Percentiles rank a stretch among this genome's conserved stretches.
Conservation (phyloP, 805 yeast species). For the Yarrowia keelungensis region DNA sequence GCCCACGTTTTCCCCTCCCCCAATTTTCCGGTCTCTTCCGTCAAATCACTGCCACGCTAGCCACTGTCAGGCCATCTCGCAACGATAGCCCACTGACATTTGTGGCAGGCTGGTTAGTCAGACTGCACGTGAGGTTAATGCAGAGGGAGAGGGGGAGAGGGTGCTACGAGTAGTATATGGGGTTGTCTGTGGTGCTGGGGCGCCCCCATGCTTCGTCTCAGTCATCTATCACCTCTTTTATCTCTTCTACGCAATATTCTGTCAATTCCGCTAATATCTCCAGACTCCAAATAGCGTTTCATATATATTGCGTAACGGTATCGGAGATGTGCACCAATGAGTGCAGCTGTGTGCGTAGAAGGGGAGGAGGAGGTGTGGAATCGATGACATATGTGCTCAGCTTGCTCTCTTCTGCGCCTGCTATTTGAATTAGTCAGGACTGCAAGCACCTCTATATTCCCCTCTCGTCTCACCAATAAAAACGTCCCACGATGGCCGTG, state of each 20-base stretch:
- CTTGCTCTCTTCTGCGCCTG: too few relatives aligned
- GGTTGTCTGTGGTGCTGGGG: too few relatives aligned
- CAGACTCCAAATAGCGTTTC: conserved; percentile 28
- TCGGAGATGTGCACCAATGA: conserved; percentile 23
- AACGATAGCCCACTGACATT: background rate
- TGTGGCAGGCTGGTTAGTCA: conserved; percentile 7
- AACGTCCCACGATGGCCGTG: conserved; percentile 9
- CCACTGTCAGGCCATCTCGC: conserved; percentile 1
- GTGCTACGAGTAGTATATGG: too few relatives aligned
- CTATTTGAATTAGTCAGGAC: too few relatives aligned
- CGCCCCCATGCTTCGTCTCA: too few relatives aligned
- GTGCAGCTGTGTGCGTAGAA: conserved; percentile 4
- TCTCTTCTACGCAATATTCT: background rate
- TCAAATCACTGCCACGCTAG: conserved; percentile 8
- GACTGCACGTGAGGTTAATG: conserved; percentile 22
- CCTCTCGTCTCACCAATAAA: conserved; percentile 17
- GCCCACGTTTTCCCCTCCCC: conserved; percentile 30
- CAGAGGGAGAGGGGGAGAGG: background rate
- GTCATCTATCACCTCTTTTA: too few relatives aligned
- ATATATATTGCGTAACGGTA: conserved; percentile 35
- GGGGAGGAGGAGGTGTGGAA: background rate
- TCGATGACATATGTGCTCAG: too few relatives aligned
- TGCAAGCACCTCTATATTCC: background rate
- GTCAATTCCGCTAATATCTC: conserved; percentile 10
- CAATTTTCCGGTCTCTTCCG: conserved; percentile 2